Percentiles rank a stretch among this genome's conserved stretches.
phyloP scores from a whole-genome alignment of 495 filamentous ascomycete species.

The Podospora anserina region DNA sequence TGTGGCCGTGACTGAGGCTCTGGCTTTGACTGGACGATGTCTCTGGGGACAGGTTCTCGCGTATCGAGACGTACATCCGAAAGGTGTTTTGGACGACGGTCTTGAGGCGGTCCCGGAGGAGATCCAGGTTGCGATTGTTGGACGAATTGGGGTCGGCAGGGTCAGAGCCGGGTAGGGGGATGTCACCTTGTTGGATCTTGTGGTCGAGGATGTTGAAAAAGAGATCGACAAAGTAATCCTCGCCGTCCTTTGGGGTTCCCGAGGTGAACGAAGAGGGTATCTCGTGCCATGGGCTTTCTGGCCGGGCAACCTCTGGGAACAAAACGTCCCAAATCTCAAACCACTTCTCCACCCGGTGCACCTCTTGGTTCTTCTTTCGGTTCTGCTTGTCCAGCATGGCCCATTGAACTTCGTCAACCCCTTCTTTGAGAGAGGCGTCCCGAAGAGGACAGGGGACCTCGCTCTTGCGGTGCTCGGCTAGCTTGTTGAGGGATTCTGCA shows the following conservation, averaged over 20 bases:
- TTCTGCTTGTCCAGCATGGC: conserved; percentile 30
- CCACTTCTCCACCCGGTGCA: conserved; percentile 29
- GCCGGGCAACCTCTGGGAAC: conserved; percentile 21
- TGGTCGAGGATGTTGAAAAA: conserved; percentile 29
- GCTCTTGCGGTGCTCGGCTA: conserved; percentile 26
- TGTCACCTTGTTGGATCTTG: conserved; percentile 26
- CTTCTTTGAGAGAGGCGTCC: conserved; percentile 24
- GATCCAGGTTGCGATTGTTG: conserved; percentile 3
- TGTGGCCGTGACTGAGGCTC: conserved; percentile 8
- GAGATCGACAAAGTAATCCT: conserved; percentile 25
- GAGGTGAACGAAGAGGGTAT: conserved; percentile 10
- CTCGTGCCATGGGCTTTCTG: conserved; percentile 28
- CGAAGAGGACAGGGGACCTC: conserved; percentile 20
- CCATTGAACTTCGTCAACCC: conserved; percentile 29
- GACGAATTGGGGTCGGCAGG: not conserved
- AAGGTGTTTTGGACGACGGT: conserved; percentile 25
- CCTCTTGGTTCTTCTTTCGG: conserved; percentile 29
- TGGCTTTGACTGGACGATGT: conserved; percentile 24
- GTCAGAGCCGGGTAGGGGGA: conserved; percentile 10
- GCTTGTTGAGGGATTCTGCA: conserved; percentile 20
- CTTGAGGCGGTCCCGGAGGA: conserved; percentile 20
- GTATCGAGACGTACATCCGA: conserved; percentile 21
- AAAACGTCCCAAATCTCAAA: conserved; percentile 32
- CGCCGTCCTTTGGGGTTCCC: conserved; percentile 19
- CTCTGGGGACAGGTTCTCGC: conserved; percentile 18